A percentile compares a stretch with the other conserved stretches of the same genome.
phyloP scores from a whole-genome alignment of 768 basidiomycete genomes.

The Floccularia luteovirens region DNA sequence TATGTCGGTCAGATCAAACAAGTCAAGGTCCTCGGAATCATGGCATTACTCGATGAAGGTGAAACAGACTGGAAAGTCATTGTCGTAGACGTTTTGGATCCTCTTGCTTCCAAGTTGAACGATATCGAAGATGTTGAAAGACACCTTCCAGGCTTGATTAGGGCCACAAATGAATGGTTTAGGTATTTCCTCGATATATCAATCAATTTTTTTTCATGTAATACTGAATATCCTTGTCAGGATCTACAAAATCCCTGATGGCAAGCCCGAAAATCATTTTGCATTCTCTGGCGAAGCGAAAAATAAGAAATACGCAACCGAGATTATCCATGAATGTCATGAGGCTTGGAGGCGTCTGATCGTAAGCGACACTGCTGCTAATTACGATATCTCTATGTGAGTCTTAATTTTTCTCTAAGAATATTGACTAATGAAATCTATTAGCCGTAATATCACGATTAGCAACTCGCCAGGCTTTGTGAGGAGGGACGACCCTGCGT shows the following conservation, averaged over 20 bases:
- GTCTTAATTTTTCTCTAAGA: conserved; percentile 18
- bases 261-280: conserved; percentile 95
- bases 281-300: conserved; percentile 99
- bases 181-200: conserved; percentile 32
- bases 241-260: conserved; percentile 95
- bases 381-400: conserved; percentile 81
- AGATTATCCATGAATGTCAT: conserved; percentile 98
- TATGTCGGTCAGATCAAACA: conserved; percentile 98
- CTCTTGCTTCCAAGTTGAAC: conserved; percentile 93
- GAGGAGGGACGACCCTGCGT: conserved; percentile 50
- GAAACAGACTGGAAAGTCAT: conserved; percentile 99
- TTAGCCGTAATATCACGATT: conserved; percentile 76
- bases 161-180: conserved; percentile 99
- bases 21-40: conserved; percentile 99
- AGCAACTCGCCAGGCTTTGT: conserved; percentile 68
- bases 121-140: conserved; percentile 99
- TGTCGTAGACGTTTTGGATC: conserved; percentile 94
- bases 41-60: conserved; percentile 98
- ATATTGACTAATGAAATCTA: conserved; percentile 1
- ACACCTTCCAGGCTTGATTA: conserved; percentile 92
- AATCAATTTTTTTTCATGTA: background rate
- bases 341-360: conserved; percentile 97
- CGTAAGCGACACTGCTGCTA: conserved; percentile 65
- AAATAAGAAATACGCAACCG: conserved; percentile 99
- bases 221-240: conserved; percentile 25